These are phyloP conservation scores for Fonsecaea pedrosoi DNA, from an alignment of 2,329 filamentous ascomycete genomes.

Conservation along the genomic window DNA sequence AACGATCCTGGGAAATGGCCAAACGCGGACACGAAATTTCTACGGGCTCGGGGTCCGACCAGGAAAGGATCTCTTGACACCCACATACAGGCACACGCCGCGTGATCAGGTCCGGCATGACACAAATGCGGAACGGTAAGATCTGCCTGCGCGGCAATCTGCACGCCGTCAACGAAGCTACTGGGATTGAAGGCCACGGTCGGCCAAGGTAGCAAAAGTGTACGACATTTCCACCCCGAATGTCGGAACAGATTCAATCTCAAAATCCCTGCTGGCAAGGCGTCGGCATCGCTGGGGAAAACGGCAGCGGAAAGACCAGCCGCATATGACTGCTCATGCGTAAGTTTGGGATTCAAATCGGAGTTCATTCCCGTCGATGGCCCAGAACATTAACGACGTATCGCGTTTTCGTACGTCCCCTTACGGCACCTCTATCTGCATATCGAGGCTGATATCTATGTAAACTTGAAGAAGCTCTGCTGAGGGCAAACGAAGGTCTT, in stretches of 20 bases:
- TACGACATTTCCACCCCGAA: conserved; percentile 44
- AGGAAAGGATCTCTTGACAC: conserved; percentile 22
- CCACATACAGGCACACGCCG: background rate
- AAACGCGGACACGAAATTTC: conserved; percentile 39
- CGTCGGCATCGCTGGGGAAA: too few species aligned
- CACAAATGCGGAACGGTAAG: conserved; percentile 40
- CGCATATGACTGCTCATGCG: too few species aligned
- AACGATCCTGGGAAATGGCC: conserved; percentile 34
- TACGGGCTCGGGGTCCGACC: conserved; percentile 37
- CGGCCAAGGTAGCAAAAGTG: conserved; percentile 40
- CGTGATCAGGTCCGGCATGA: conserved; percentile 29
- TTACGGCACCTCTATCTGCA: too few species aligned
- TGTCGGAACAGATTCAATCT: conserved; percentile 29
- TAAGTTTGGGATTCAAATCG: too few species aligned
- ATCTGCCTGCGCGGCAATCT: conserved; percentile 42
- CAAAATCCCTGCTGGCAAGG: too few species aligned
- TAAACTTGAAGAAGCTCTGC: too few species aligned
- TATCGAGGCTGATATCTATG: too few species aligned
- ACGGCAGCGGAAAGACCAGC: too few species aligned
- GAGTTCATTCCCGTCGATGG: too few species aligned
- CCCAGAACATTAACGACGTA: too few species aligned
- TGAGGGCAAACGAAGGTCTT: too few species aligned
- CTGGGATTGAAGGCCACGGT: conserved; percentile 36
- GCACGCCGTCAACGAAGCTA: conserved; percentile 43
- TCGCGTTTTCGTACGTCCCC: too few species aligned